Evolutionary conservation across 176 grass and related monocot species (phyloP).

Genomic region (Thinopyrum elongatum): DNA sequence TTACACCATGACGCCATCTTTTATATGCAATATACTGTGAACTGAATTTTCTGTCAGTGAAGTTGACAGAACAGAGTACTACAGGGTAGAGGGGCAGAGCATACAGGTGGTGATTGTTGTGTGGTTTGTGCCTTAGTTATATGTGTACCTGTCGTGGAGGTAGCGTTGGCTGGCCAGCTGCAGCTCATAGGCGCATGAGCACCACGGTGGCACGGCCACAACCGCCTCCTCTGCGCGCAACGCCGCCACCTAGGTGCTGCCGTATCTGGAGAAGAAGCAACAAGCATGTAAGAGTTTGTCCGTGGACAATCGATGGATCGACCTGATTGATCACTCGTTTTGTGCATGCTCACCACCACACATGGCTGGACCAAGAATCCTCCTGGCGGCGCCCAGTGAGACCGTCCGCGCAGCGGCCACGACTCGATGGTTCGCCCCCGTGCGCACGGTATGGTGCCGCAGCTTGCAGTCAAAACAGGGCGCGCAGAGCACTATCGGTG

Average conservation of each 20-base stretch:
- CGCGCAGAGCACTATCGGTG: too few species aligned
- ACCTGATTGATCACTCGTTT: too few species aligned
- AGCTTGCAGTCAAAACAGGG: too few species aligned
- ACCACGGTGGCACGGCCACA: conserved; percentile 42
- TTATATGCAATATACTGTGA: too few species aligned
- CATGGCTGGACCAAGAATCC: neutral
- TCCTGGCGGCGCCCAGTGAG: neutral
- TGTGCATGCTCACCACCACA: neutral
- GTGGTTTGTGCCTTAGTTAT: neutral
- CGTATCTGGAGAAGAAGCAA: neutral
- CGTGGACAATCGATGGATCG: too few species aligned
- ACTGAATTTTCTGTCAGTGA: too few species aligned
- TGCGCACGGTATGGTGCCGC: too few species aligned
- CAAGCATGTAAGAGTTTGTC: too few species aligned
- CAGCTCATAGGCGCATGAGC: conserved; percentile 60
- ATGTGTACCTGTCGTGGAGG: conserved; percentile 60
- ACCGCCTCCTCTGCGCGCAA: neutral
- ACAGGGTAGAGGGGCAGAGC: too few species aligned
- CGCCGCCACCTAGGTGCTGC: neutral
- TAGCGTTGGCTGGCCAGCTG: conserved; percentile 72
- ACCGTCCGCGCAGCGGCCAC: neutral
- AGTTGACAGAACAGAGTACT: too few species aligned
- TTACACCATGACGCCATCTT: too few species aligned
- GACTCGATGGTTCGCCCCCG: neutral
- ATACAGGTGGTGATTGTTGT: too few species aligned